Percentiles rank a stretch among this genome's conserved stretches.
These are phyloP conservation scores for Yamadazyma triangularis DNA, from an alignment of 1,139 yeast genomes.

Conservation along the genomic window DNA sequence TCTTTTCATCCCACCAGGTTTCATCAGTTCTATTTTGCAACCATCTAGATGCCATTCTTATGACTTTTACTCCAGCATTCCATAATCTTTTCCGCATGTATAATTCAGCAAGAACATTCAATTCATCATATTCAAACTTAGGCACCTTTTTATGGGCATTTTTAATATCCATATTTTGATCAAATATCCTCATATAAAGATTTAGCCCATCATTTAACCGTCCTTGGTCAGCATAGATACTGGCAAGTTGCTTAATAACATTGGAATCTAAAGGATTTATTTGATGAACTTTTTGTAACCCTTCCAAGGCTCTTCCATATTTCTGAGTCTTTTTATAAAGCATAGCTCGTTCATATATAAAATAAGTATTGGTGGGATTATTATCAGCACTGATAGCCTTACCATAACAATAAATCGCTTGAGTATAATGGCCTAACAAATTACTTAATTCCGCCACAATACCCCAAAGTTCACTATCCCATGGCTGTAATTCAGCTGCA, in stretches of 20 bases:
- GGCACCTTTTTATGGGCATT: conserved; percentile 23
- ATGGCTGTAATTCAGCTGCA: conserved; percentile 51
- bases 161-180: conserved; percentile 43
- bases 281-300: conserved; percentile 59
- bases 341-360: conserved; percentile 57
- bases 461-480: conserved; percentile 80
- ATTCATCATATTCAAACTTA: conserved; percentile 79
- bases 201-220: conserved; percentile 78
- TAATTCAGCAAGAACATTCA: conserved; percentile 78
- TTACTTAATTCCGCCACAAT: conserved; percentile 73
- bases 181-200: conserved; percentile 64
- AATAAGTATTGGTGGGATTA: conserved; percentile 44
- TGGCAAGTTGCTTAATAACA: conserved; percentile 69
- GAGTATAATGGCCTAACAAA: conserved; percentile 68
- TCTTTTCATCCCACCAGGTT: conserved; percentile 80
- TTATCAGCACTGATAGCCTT: conserved; percentile 54
- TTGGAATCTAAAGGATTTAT: conserved; percentile 58
- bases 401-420: conserved; percentile 79
- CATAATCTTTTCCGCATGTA: conserved; percentile 66
- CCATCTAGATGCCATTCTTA: conserved; percentile 79
- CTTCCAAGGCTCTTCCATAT: conserved; percentile 69
- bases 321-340: conserved; percentile 64
- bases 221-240: conserved; percentile 70
- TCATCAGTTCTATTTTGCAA: conserved; percentile 68
- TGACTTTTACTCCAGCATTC: conserved; percentile 56